Evolutionary conservation across 768 basidiomycete genomes (phyloP).

Genomic region (Pseudohyphozyma bogoriensis): DNA sequence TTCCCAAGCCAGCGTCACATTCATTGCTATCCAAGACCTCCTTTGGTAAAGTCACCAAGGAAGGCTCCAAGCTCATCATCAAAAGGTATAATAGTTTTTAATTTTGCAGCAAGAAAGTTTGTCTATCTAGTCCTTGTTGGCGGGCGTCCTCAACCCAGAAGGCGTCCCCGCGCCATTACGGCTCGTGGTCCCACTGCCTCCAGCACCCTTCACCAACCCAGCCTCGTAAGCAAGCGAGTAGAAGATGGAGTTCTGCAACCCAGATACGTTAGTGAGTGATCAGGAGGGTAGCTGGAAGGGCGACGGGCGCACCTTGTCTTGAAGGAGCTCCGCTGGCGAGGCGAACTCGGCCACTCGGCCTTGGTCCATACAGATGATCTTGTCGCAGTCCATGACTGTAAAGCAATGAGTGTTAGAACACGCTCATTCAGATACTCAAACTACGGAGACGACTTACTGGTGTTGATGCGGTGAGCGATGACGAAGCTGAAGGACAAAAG

Average conservation of each 20-base stretch:
- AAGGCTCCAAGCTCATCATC: too few species aligned
- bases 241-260: conserved; percentile 14
- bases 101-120: too few species aligned
- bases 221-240: conserved; percentile 18
- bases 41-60: too few species aligned
- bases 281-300: background rate
- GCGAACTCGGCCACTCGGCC: conserved; percentile 81
- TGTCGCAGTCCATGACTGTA: conserved; percentile 12
- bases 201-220: background rate
- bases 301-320: conserved; percentile 37
- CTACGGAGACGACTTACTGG: conserved; percentile 35
- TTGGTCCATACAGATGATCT: conserved; percentile 54
- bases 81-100: too few species aligned
- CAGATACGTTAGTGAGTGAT: background rate
- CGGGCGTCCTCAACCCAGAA: background rate
- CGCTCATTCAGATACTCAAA: too few species aligned
- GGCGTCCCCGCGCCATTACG: background rate
- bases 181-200: background rate
- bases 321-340: conserved; percentile 54
- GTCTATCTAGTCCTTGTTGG: background rate
- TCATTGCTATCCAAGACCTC: too few species aligned
- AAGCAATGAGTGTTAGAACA: background rate
- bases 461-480: conserved; percentile 58
- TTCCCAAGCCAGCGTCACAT: too few species aligned
- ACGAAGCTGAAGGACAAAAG: conserved; percentile 37